Evolutionary conservation across 768 basidiomycete species (phyloP), one percentile per base, ranked within the genome.

Genomic region (Exidia glandulosa): DNA sequence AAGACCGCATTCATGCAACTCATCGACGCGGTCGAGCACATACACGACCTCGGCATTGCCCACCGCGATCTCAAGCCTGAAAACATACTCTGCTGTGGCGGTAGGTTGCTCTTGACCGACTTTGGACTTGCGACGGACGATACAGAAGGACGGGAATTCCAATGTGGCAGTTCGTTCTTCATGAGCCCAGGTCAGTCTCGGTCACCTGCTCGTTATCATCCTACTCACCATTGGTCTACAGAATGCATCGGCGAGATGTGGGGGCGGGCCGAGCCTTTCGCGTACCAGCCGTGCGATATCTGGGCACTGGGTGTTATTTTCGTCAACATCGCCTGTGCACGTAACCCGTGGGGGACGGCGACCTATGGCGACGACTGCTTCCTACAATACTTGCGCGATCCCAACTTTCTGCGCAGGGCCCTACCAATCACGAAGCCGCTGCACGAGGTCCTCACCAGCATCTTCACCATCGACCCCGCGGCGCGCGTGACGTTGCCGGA

Each of bases 61-160:
- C 95, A 98, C 71, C 89, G 77, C 76, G 95, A 98, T 71, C 76
- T 99, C 68, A 99, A 98, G 77, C 95, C 95, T 3, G 95, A 99
- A 76, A 96, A 91, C 70, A 83, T 96, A 60, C 77, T 97, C 52
- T 94, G 92, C 72, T 73, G 80, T 63, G 94, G 93, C 55, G 76
- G 79, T 64, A 79, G 82, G 57, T 81, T 96, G 57, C 86, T 90
- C 57, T 81, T 98, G 63, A 94, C 94, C 36, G 95, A 98, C 74
- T 98, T 98, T 71, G 95, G 95, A 27, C 81, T 98, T 6, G 88
- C 94, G 2, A 96, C 94, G 3, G 88, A 87, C 25, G 92, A 95
- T 63, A 82, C 81, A 68, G 76, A 82, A 59, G 93, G 90, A 66
- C 81, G 81, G 59, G 94, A 98, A 71, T 92, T 94, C 72, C 84